Evolutionary conservation across 768 basidiomycete genomes (phyloP).

Genomic region (Tricholoma flavovirens): DNA sequence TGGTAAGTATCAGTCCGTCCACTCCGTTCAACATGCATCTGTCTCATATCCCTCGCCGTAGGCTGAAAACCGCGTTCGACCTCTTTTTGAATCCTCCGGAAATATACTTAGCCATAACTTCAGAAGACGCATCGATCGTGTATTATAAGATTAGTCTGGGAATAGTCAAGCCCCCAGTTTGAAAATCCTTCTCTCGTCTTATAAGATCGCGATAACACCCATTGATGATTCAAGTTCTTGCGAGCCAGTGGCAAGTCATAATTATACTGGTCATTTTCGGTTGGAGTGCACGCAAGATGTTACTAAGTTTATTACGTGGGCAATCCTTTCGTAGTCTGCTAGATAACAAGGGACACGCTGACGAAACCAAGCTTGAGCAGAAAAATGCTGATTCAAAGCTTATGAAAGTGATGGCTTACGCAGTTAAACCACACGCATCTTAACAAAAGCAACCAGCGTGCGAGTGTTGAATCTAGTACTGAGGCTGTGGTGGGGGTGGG

Average conservation of each 20-base stretch:
- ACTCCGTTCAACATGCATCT: background rate
- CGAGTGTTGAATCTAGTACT: slow-evolving; percentile 19
- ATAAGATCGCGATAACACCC: background rate
- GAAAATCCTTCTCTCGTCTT: background rate
- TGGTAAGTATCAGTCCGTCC: slow-evolving; percentile 37
- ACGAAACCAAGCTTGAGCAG: too few species aligned
- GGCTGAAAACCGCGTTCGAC: slow-evolving; percentile 55
- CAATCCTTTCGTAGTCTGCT: too few species aligned
- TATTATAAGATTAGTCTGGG: slow-evolving; percentile 79
- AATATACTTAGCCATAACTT: slow-evolving; percentile 65
- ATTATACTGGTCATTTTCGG: background rate
- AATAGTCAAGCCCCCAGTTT: slow-evolving; percentile 68
- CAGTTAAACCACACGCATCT: background rate
- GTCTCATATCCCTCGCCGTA: slow-evolving; percentile 17
- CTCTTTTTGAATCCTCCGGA: slow-evolving; percentile 40
- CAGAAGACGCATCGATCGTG: slow-evolving; percentile 76
- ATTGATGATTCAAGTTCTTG: background rate
- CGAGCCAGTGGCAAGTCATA: background rate
- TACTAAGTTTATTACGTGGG: too few species aligned
- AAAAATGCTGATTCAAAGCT: too few species aligned
- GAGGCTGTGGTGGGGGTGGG: slow-evolving; percentile 43
- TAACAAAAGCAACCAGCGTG: background rate
- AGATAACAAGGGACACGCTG: too few species aligned
- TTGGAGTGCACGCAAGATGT: too few species aligned
- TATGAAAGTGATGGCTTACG: too few species aligned